These are phyloP conservation scores for Xanthoconium purpureum DNA, from an alignment of 768 basidiomycete genomes.

Conservation along the genomic window DNA sequence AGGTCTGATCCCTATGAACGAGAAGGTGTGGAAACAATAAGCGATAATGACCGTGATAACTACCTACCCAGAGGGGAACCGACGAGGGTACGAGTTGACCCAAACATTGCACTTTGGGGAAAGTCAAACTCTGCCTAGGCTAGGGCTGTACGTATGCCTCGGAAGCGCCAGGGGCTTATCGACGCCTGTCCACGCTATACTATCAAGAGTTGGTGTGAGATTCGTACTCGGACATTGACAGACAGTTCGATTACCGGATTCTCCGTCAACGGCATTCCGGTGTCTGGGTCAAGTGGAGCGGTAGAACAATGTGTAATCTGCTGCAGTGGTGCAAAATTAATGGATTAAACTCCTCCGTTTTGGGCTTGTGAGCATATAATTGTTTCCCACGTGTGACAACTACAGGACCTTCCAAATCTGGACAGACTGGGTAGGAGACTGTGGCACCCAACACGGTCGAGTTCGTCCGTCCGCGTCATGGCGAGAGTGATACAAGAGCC, in stretches of 20 bases:
- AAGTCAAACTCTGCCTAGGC: not conserved
- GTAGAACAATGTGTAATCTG: not conserved
- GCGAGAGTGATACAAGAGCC: constrained; percentile 8
- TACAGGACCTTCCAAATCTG: constrained; percentile 34
- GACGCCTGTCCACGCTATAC: not conserved
- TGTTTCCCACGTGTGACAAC: constrained; percentile 18
- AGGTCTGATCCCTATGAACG: not conserved
- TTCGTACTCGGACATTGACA: no score
- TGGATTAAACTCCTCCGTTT: no score
- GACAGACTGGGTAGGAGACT: not conserved
- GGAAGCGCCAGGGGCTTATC: no score
- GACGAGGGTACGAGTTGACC: not conserved
- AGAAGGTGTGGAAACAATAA: not conserved
- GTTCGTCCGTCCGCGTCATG: constrained; percentile 14
- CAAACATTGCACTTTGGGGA: not conserved
- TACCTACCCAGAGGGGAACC: not conserved
- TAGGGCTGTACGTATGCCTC: not conserved
- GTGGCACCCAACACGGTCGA: constrained; percentile 1
- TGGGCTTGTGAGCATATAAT: not conserved
- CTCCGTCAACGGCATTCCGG: not conserved
- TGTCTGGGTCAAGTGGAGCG: not conserved
- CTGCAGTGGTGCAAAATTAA: no score
- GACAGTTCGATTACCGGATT: not conserved
- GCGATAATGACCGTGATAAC: not conserved
- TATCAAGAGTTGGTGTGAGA: not conserved